Percentiles rank a stretch among this genome's conserved stretches.
Conservation (phyloP, 768 basidiomycete genomes). For the Lactifluus hygrophoroides region DNA sequence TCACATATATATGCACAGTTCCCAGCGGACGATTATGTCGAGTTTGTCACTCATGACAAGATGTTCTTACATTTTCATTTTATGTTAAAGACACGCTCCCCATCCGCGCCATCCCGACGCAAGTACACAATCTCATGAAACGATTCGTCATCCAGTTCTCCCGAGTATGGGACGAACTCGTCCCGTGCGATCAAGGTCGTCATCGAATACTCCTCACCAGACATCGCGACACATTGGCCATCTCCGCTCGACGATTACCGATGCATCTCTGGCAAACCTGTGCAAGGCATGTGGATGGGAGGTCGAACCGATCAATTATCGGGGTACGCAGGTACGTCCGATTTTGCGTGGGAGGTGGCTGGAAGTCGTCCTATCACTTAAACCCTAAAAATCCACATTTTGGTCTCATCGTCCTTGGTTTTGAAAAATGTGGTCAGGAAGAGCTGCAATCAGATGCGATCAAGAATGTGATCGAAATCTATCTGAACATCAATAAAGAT, state of each 20-base stretch:
- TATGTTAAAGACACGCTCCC: conserved; percentile 52
- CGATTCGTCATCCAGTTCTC: conserved; percentile 44
- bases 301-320: conserved; percentile 88
- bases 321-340: conserved; percentile 85
- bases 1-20: conserved; percentile 65
- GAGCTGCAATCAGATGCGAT: conserved; percentile 83
- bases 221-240: conserved; percentile 99
- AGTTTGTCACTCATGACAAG: conserved; percentile 58
- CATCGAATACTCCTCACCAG: conserved; percentile 92
- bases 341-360: background rate
- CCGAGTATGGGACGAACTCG: conserved; percentile 77
- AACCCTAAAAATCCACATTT: conserved; percentile 49
- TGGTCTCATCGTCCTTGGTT: conserved; percentile 85
- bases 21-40: conserved; percentile 71
- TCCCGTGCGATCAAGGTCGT: conserved; percentile 70
- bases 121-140: conserved; percentile 69
- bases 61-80: conserved; percentile 87
- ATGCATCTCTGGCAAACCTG: conserved; percentile 85
- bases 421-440: conserved; percentile 84
- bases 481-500: conserved; percentile 89
- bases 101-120: conserved; percentile 55
- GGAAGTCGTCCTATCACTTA: too few relatives aligned
- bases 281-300: conserved; percentile 93
- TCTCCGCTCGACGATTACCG: conserved; percentile 95
- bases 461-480: conserved; percentile 89